Base-by-base conservation (phyloP, 257 asterid species). In the Ilex asprella region DNA sequence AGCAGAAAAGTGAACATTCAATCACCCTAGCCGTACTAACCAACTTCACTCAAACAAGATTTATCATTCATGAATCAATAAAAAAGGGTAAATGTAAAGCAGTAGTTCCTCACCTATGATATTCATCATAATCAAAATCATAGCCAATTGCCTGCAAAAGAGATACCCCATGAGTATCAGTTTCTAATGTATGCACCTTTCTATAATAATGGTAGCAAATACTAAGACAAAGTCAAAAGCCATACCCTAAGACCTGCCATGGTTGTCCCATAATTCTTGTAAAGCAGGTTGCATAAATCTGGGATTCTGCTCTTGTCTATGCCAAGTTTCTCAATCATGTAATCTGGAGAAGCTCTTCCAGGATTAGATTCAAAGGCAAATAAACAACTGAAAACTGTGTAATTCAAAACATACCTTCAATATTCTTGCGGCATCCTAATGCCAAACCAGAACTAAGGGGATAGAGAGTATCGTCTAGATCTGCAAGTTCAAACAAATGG, bases 161-260 rank as follows among this genome's bases (percentile, higher is more conserved):
- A 65, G 65, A 67, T 8, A 55, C 30, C 1, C 52, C 12, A 46
- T 55, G 52, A 66, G 30, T 61, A 58, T 14, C 50, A 50, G 7
- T 63, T 16, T 31, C 15, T 8, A 5, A 7, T 31, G 11, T 12
- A 35, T 14, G 1, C 35, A 14, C 14, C 10, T 55, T 2, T 10
- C 35, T 6, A 50, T 0, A 11, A 3, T 6, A 16, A 64, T 31
- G 9, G 47, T 41, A 10, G 27, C 31, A 32, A 10, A 41, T 58
- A n/a, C 16, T 14, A 21, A 32, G 16, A 30, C 62, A 12, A 51
- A 3, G 31, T 60, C n/a, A 11, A 44, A 54, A 39, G 21, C 16
- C 80, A 69, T 73, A 91, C 98, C 82, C 96, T 71, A 58, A 92
- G 99, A 65, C 99, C 99, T 0, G 99, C 97, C 99, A 92, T 89